Percentiles rank a stretch among this genome's conserved stretches.
phyloP scores from a whole-genome alignment of 768 basidiomycete genomes.

The Terana coerulea region DNA sequence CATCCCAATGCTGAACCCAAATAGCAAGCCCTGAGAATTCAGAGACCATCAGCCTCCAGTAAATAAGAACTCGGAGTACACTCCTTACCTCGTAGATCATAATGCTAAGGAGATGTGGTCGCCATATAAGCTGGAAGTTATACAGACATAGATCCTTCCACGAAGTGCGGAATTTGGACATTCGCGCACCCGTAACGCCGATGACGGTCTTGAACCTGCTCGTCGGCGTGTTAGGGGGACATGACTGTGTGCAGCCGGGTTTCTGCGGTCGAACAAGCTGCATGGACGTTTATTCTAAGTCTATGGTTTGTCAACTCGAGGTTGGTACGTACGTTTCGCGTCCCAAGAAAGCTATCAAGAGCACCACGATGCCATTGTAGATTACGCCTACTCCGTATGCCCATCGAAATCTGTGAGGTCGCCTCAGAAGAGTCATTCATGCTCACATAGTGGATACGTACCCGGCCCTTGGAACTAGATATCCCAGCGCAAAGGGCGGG shows the following conservation, averaged over 20 bases:
- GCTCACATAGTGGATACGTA: constrained; percentile 14
- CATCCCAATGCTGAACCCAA: constrained; percentile 64
- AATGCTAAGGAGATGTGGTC: constrained; percentile 53
- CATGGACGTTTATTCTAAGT: background rate
- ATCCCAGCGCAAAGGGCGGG: constrained; percentile 65
- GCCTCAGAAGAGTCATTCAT: background rate
- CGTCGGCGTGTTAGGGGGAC: constrained; percentile 41
- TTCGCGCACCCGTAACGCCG: constrained; percentile 58
- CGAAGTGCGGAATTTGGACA: constrained; percentile 51
- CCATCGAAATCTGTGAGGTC: constrained; percentile 48
- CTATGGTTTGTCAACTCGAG: background rate
- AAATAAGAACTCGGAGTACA: too few species aligned
- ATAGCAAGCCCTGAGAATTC: constrained; percentile 41
- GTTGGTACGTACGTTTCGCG: constrained; percentile 54
- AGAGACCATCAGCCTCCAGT: background rate
- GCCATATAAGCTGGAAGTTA: constrained; percentile 52
- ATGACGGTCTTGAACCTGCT: constrained; percentile 55
- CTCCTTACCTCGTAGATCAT: constrained; percentile 46
- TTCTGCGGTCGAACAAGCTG: constrained; percentile 60
- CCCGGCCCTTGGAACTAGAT: constrained; percentile 55
- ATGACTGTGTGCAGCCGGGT: constrained; percentile 28
- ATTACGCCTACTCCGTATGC: constrained; percentile 63
- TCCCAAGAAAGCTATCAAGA: constrained; percentile 55
- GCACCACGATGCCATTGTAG: constrained; percentile 50
- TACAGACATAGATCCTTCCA: constrained; percentile 45